Evolutionary conservation across 148 eudicot species (phyloP).

Genomic region (Chenopodium berlandieri): DNA sequence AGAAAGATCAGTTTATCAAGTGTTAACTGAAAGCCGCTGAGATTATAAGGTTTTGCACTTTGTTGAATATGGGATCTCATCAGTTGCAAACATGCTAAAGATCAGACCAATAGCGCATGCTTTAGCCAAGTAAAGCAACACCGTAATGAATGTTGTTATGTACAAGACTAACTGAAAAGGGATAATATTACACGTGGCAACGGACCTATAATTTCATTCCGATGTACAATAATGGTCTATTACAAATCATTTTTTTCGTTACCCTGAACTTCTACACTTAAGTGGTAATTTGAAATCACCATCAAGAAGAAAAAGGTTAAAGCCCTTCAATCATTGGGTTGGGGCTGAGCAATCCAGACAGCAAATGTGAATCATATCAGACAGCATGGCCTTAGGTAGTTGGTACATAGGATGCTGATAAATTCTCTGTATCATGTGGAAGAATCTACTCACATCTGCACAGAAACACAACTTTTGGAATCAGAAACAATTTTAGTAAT

Average conservation of each 20-base stretch:
- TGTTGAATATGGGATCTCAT: not conserved
- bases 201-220: not conserved
- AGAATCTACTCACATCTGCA: conserved; percentile 31
- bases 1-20: no score
- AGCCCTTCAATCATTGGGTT: not conserved
- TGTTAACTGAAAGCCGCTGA: not conserved
- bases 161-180: not conserved
- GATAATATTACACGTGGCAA: not conserved
- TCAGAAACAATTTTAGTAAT: conserved; percentile 1
- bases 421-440: conserved; percentile 16
- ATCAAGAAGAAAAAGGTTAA: not conserved
- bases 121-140: not conserved
- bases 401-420: conserved; percentile 1
- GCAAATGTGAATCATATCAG: conserved; percentile 6
- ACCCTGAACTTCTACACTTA: not conserved
- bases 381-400: conserved; percentile 6
- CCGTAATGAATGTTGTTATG: not conserved
- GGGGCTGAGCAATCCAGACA: not conserved
- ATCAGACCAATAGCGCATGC: not conserved
- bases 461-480: not conserved
- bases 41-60: not conserved
- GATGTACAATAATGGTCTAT: not conserved
- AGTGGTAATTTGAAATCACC: conserved; percentile 14
- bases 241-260: conserved; percentile 1
- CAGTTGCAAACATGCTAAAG: not conserved